A percentile compares a stretch with the other conserved stretches of the same genome.
Conservation (phyloP, 2,329 filamentous ascomycete species). For the Neospermospora avenae region DNA sequence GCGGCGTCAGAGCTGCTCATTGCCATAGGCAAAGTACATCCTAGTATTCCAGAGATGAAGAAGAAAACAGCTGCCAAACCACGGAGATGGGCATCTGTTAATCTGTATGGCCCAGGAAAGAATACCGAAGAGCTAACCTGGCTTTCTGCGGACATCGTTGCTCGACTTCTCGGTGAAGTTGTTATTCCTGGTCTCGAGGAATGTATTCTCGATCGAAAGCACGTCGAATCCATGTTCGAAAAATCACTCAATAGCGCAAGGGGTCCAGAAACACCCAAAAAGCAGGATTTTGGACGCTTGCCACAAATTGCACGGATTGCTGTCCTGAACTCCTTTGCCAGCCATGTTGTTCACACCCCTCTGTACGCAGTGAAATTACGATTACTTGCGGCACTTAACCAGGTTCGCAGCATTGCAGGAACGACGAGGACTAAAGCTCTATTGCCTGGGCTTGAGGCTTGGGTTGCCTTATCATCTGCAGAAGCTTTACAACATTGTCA, state of each 20-base stretch:
- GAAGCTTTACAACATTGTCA: conserved; percentile 50
- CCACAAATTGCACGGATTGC: conserved; percentile 60
- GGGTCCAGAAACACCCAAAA: conserved; percentile 42
- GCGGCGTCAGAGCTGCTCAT: conserved; percentile 67
- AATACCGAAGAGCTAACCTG: conserved; percentile 48
- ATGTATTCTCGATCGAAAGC: conserved; percentile 73
- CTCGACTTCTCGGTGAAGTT: conserved; percentile 61
- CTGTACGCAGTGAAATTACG: conserved; percentile 65
- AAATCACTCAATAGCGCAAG: conserved; percentile 53
- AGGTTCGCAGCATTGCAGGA: conserved; percentile 67
- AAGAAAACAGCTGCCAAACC: conserved; percentile 38
- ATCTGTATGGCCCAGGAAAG: conserved; percentile 60
- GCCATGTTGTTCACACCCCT: conserved; percentile 68
- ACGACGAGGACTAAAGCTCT: conserved; percentile 70
- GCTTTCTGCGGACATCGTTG: conserved; percentile 55
- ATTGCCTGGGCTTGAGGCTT: conserved; percentile 70
- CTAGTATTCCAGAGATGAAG: conserved; percentile 38
- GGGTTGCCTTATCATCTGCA: conserved; percentile 54
- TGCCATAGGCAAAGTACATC: conserved; percentile 51
- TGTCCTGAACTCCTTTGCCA: conserved; percentile 69
- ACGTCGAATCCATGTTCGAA: conserved; percentile 64
- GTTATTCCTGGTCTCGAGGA: conserved; percentile 80
- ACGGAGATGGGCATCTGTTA: conserved; percentile 55
- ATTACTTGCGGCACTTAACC: conserved; percentile 69
- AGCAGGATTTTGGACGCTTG: conserved; percentile 42